These are phyloP conservation scores for Xylariaceae sp. DNA, from an alignment of 2,329 filamentous ascomycete species.

Conservation along the genomic window DNA sequence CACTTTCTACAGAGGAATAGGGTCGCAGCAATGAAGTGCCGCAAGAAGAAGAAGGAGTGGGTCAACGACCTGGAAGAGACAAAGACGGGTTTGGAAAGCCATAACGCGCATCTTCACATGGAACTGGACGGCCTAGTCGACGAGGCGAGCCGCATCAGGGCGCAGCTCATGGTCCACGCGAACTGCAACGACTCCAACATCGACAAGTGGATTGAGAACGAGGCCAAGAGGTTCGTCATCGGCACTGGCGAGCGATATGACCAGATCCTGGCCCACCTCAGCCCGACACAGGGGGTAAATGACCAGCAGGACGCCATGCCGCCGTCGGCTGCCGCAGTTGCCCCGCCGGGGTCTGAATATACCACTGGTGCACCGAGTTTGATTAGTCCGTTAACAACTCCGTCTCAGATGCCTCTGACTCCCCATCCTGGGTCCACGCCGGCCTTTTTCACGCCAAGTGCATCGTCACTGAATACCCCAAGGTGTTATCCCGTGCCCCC, in stretches of 20 bases:
- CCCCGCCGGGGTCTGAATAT: constrained; percentile 6
- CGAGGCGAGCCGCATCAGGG: constrained; percentile 47
- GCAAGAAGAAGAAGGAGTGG: constrained; percentile 61
- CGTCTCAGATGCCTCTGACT: constrained; percentile 12
- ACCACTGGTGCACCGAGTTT: constrained; percentile 5
- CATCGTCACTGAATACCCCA: constrained; percentile 6
- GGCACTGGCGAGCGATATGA: constrained; percentile 32
- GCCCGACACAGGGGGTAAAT: constrained; percentile 6
- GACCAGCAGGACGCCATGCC: constrained; percentile 16
- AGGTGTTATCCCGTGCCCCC: constrained; percentile 11
- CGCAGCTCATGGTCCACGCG: constrained; percentile 49
- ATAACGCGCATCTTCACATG: constrained; percentile 41
- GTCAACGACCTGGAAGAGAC: constrained; percentile 47
- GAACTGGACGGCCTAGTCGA: constrained; percentile 42
- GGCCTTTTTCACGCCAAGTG: constrained; percentile 11
- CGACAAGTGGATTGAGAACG: constrained; percentile 49
- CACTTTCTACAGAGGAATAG: constrained; percentile 67
- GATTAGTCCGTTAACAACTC: constrained; percentile 15
- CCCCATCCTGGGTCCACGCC: constrained; percentile 11
- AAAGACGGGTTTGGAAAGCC: constrained; percentile 41
- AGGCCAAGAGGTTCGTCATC: constrained; percentile 48
- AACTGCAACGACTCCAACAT: constrained; percentile 51
- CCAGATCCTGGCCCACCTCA: constrained; percentile 26
- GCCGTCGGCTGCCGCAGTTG: neutral
- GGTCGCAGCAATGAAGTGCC: constrained; percentile 68